These are phyloP conservation scores for Xanthoconium separans DNA, from an alignment of 1,284 basidiomycete species.

Conservation along the genomic window DNA sequence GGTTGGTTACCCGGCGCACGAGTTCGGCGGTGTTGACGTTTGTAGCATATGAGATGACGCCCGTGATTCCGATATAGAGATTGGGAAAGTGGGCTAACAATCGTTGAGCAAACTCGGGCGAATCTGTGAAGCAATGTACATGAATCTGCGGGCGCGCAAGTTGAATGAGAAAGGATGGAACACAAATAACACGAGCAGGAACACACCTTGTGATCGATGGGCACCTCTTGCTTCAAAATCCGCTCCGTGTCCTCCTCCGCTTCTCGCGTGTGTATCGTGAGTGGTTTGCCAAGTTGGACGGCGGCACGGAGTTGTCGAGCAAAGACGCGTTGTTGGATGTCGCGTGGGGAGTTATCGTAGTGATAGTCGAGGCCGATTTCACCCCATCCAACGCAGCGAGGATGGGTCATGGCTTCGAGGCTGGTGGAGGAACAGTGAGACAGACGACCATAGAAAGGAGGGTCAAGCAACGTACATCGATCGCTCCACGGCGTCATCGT, in stretches of 20 bases:
- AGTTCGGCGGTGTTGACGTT: conserved; percentile 67
- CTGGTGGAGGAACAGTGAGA: conserved; percentile 35
- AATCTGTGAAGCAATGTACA: conserved; percentile 80
- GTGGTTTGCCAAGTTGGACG: conserved; percentile 63
- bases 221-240: conserved; percentile 71
- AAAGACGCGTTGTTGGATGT: conserved; percentile 65
- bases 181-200: background rate
- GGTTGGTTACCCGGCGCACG: conserved; percentile 46
- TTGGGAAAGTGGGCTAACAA: conserved; percentile 77
- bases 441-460: background rate
- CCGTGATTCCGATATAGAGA: conserved; percentile 78
- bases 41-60: conserved; percentile 74
- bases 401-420: conserved; percentile 71
- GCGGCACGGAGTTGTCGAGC: conserved; percentile 65
- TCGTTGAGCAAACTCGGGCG: conserved; percentile 65
- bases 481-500: conserved; percentile 64
- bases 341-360: conserved; percentile 72
- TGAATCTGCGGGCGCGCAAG: conserved; percentile 54
- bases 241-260: conserved; percentile 78
- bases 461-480: conserved; percentile 54
- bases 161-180: background rate
- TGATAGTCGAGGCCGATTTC: conserved; percentile 86
- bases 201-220: conserved; percentile 60
- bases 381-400: conserved; percentile 80
- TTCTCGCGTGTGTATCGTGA: conserved; percentile 80